A percentile compares a stretch with the other conserved stretches of the same genome.
phyloP scores from a whole-genome alignment of 2,329 filamentous ascomycete genomes.

The Exutisphaerella laricina region DNA sequence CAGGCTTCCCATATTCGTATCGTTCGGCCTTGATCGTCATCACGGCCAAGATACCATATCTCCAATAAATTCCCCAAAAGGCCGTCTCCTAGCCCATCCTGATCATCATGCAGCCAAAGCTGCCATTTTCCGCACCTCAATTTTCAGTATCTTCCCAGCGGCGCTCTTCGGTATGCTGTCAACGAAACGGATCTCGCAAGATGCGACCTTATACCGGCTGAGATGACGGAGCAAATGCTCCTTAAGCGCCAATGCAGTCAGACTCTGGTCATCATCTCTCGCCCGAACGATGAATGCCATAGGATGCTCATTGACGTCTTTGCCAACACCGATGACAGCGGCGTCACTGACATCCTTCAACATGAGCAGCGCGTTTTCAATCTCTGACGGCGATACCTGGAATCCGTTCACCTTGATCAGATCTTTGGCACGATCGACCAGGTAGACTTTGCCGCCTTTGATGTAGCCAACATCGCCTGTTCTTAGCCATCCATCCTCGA shows the following conservation, averaged over 20 bases:
- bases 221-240: conserved; percentile 28
- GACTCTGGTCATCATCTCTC: conserved; percentile 4
- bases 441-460: conserved; percentile 28
- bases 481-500: conserved; percentile 74
- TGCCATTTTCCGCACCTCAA: conserved; percentile 16
- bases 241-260: conserved; percentile 27
- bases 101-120: too few relatives aligned
- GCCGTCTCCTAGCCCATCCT: neutral
- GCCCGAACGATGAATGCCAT: conserved; percentile 20
- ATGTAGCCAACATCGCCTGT: conserved; percentile 59
- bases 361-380: conserved; percentile 30
- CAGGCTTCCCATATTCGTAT: too few relatives aligned
- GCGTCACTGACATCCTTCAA: conserved; percentile 25
- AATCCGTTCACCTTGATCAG: conserved; percentile 34
- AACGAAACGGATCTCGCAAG: conserved; percentile 23
- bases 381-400: conserved; percentile 33
- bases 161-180: conserved; percentile 30
- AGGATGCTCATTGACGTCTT: conserved; percentile 18
- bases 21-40: too few relatives aligned
- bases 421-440: conserved; percentile 34
- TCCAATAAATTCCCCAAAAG: too few relatives aligned
- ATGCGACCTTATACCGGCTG: conserved; percentile 35
- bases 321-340: conserved; percentile 25
- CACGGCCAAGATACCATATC: too few relatives aligned
- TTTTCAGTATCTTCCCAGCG: conserved; percentile 30